phyloP scores from a whole-genome alignment of 768 basidiomycete genomes.

The Amanita inopinata region DNA sequence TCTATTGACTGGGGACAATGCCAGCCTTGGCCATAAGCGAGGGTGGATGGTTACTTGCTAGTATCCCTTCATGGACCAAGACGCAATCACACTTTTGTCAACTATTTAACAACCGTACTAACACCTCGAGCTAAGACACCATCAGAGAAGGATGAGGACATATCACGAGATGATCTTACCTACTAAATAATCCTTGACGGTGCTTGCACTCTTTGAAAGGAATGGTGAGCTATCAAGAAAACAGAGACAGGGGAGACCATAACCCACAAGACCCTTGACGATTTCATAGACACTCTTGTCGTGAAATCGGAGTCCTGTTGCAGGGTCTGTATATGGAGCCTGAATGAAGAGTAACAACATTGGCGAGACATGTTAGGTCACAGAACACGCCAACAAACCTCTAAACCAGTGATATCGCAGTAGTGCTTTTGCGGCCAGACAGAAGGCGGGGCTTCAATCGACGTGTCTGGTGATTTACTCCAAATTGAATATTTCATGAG shows the following conservation, averaged over 20 bases:
- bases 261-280: conserved; percentile 59
- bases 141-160: conserved; percentile 6
- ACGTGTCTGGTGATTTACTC: conserved; percentile 46
- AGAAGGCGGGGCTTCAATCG: conserved; percentile 81
- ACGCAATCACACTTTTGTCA: too few relatives aligned
- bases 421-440: conserved; percentile 66
- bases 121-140: conserved; percentile 25
- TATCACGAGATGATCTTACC: conserved; percentile 27
- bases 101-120: conserved; percentile 28
- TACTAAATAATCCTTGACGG: conserved; percentile 69
- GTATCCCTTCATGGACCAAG: too few relatives aligned
- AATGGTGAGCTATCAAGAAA: not conserved
- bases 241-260: not conserved
- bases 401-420: conserved; percentile 82
- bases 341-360: conserved; percentile 16
- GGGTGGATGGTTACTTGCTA: too few relatives aligned
- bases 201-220: conserved; percentile 45
- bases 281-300: conserved; percentile 84
- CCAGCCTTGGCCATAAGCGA: too few relatives aligned
- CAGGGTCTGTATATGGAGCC: conserved; percentile 81
- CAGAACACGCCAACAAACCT: conserved; percentile 29
- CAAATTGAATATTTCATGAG: not conserved
- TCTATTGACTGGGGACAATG: too few relatives aligned
- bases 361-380: not conserved
- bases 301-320: conserved; percentile 71